phyloP scores from a whole-genome alignment of 2,329 filamentous ascomycete species.

The Monilinia vaccinii-corymbosi region DNA sequence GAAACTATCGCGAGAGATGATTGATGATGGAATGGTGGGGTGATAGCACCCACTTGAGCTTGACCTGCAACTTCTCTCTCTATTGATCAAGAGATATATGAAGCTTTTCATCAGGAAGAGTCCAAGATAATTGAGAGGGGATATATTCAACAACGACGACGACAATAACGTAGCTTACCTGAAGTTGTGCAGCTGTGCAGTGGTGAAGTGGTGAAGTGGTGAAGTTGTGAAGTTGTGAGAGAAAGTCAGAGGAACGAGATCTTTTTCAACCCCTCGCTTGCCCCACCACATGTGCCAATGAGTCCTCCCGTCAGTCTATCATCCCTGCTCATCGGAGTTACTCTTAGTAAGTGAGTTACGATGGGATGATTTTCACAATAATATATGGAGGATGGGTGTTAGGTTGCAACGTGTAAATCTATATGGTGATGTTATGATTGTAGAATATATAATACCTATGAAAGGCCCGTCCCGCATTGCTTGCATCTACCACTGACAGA shows the following conservation, averaged over 20 bases:
- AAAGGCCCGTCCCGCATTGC: no score
- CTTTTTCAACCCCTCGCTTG: conserved; percentile 11
- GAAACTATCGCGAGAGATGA: conserved; percentile 13
- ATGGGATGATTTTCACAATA: no score
- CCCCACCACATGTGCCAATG: conserved; percentile 12
- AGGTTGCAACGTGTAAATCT: neutral
- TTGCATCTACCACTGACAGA: neutral
- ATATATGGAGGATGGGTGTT: no score
- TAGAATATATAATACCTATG: no score
- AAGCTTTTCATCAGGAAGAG: neutral
- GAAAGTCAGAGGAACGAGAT: conserved; percentile 3
- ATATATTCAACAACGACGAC: neutral
- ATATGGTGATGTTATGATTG: no score
- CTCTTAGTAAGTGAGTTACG: neutral
- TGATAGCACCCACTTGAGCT: conserved; percentile 17
- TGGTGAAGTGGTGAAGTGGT: neutral
- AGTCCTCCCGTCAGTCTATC: conserved; percentile 1
- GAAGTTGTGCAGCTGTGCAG: neutral
- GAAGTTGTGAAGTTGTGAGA: conserved; percentile 4
- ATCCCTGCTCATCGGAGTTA: conserved; percentile 3
- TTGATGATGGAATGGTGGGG: conserved; percentile 18
- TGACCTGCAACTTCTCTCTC: neutral
- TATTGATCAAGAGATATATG: neutral
- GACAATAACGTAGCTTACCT: neutral
- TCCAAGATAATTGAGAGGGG: neutral